Evolutionary conservation across 176 grass and related monocot genomes (phyloP), one percentile per base, ranked within the genome.

Genomic region (Hsuehochloa calcarea): DNA sequence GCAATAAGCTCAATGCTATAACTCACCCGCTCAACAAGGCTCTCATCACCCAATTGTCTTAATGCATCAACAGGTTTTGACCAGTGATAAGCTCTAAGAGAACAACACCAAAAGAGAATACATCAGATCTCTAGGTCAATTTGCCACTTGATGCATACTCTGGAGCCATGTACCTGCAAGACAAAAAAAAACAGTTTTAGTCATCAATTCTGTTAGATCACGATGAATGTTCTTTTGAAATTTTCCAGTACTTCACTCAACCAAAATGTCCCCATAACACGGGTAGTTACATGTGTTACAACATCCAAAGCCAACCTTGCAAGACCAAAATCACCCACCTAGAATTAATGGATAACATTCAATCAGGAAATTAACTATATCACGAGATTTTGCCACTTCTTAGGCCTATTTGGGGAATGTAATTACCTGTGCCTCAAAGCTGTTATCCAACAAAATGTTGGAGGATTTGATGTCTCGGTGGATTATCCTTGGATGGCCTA

Each of bases 231-330:
- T 38, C 20, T 54, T 40, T 45, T 73, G 39, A 26, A 84, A 82
- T 34, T 66, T 43, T 25, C 45, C 22, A 35, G 23, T 44, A 22
- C 8, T 77, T 77, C 56, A 79, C 91, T 80, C 83, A 98, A 93
- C 95, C 95, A 89, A n/a, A 95, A 98, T 85, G 93, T 98, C 25
- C 95, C 95, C 95, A 98, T 95, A 66, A 98, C 95, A 73, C 91
- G 93, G 15, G 95, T 98, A 63, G 93, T 98, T 27, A 98, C 95
- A 85, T 98, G 95, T 12, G 95, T 95, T 76, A 81, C 86, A 64
- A 93, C 89, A 80, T 98, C 95, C 85, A 98, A 49, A 71, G 89
- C 95, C 85, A 98, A 37, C 77, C 95, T 93, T n/a, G 93, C 95
- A 23, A 98, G 87, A 85, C 95, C 95, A 81, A 98, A 98, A 91